Conservation (phyloP, 805 yeast species). For the Priceomyces haplophilus region DNA sequence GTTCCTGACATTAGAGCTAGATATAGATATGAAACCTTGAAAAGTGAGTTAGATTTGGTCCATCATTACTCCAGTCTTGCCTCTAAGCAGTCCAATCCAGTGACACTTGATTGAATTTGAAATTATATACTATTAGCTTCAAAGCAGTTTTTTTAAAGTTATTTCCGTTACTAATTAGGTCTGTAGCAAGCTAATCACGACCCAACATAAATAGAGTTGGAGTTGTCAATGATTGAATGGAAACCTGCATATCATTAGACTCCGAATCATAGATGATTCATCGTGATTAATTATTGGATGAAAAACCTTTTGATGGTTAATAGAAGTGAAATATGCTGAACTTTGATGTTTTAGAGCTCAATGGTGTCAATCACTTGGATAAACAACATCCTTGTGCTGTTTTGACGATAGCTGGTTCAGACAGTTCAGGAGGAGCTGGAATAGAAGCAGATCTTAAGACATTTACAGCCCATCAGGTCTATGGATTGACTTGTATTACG, state of each 20-base stretch:
- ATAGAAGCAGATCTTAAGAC: slow-evolving; percentile 87
- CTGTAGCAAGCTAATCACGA: no score
- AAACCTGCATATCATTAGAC: neutral
- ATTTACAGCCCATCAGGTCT: slow-evolving; percentile 68
- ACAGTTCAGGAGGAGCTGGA: slow-evolving; percentile 89
- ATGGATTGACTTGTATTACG: slow-evolving; percentile 72
- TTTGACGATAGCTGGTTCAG: slow-evolving; percentile 65
- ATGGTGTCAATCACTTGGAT: neutral
- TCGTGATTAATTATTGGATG: neutral
- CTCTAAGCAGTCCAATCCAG: no score
- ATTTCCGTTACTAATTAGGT: no score
- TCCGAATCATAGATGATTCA: neutral
- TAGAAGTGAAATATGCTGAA: neutral
- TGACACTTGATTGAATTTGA: slow-evolving; percentile 7
- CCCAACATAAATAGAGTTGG: no score
- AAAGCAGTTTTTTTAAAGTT: no score
- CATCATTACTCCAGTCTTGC: slow-evolving; percentile 46
- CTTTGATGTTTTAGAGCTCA: neutral
- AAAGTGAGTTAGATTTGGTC: slow-evolving; percentile 67
- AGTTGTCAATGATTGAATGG: no score
- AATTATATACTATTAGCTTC: neutral
- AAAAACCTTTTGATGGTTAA: neutral
- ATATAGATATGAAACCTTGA: slow-evolving; percentile 78
- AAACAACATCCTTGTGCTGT: slow-evolving; percentile 16
- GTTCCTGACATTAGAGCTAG: slow-evolving; percentile 87